Conservation (phyloP, 495 filamentous ascomycete species). For the Penicillium roqueforti region DNA sequence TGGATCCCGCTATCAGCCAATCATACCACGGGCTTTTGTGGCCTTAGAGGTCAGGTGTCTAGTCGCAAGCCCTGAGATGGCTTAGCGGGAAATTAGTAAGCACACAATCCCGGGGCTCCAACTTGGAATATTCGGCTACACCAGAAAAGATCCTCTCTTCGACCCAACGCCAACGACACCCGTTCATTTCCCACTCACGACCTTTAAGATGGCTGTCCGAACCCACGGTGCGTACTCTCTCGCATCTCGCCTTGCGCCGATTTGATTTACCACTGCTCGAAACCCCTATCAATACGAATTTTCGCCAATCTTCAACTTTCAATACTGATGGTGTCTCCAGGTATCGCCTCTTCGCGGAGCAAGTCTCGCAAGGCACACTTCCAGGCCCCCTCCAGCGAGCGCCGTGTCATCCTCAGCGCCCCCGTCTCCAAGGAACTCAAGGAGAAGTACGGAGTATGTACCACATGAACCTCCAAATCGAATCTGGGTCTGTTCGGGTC, state of each 20-base stretch:
- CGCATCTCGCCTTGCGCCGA: constrained; percentile 4
- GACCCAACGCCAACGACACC: constrained; percentile 35
- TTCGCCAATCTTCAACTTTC: constrained; percentile 9
- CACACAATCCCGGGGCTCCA: constrained; percentile 38
- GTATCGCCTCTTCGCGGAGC: constrained; percentile 77
- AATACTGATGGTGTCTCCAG: constrained; percentile 41
- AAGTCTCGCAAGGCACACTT: constrained; percentile 99
- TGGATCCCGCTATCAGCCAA: background rate
- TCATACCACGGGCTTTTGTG: background rate
- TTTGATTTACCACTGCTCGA: constrained; percentile 1
- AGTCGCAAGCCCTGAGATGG: constrained; percentile 15
- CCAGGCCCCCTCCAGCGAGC: constrained; percentile 82
- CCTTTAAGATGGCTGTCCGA: constrained; percentile 38
- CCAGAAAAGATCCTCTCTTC: constrained; percentile 28
- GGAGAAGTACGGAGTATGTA: constrained; percentile 87
- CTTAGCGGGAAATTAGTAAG: constrained; percentile 40
- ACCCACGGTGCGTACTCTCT: constrained; percentile 36
- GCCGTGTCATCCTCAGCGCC: constrained; percentile 90
- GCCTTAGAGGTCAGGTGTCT: background rate
- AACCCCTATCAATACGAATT: constrained; percentile 3
- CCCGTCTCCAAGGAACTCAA: constrained; percentile 91
- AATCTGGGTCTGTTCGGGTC: constrained; percentile 2
- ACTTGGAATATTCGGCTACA: constrained; percentile 20
- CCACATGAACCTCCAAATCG: constrained; percentile 4
- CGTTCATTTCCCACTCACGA: constrained; percentile 32